These are phyloP conservation scores for Coemansia aciculifera DNA, from an alignment of 192 early-diverging fungal genomes.

Conservation along the genomic window DNA sequence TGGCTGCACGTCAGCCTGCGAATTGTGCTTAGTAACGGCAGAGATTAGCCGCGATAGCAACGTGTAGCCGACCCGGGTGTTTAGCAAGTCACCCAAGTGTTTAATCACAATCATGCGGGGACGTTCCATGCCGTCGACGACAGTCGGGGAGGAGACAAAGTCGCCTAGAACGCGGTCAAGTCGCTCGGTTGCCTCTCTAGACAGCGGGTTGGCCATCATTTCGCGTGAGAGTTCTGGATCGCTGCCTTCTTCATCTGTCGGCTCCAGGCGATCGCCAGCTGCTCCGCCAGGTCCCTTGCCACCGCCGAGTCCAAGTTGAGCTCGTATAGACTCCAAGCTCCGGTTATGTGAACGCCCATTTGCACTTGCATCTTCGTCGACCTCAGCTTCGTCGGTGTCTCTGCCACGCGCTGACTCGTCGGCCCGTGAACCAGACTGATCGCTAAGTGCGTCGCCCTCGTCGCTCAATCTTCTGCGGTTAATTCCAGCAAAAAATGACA, in stretches of 20 bases:
- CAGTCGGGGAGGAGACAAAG: constrained; percentile 21
- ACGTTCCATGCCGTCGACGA: constrained; percentile 12
- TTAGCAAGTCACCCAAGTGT: constrained; percentile 52
- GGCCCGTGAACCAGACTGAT: constrained; percentile 11
- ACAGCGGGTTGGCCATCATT: constrained; percentile 54
- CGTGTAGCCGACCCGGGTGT: constrained; percentile 53
- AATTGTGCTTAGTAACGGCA: constrained; percentile 24
- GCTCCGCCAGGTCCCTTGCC: constrained; percentile 4
- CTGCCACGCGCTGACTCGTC: constrained; percentile 3
- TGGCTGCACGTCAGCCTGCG: neutral
- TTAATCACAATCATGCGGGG: constrained; percentile 45
- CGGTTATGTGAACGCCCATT: constrained; percentile 13
- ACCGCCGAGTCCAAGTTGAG: constrained; percentile 16
- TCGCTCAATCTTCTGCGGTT: constrained; percentile 22
- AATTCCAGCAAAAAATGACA: constrained; percentile 51
- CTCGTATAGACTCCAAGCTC: constrained; percentile 16
- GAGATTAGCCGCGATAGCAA: constrained; percentile 39
- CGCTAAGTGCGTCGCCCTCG: constrained; percentile 25
- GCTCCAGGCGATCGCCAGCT: constrained; percentile 18
- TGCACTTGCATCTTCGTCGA: constrained; percentile 12
- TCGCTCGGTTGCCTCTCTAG: constrained; percentile 28
- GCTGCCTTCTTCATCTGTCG: constrained; percentile 23
- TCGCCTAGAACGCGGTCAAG: constrained; percentile 32
- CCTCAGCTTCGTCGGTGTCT: constrained; percentile 6
- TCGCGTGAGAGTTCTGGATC: constrained; percentile 48